Percentiles rank a stretch among this genome's conserved stretches.
These are phyloP conservation scores for Beta vulgaris DNA, from an alignment of 148 eudicot species.

Conservation along the genomic window DNA sequence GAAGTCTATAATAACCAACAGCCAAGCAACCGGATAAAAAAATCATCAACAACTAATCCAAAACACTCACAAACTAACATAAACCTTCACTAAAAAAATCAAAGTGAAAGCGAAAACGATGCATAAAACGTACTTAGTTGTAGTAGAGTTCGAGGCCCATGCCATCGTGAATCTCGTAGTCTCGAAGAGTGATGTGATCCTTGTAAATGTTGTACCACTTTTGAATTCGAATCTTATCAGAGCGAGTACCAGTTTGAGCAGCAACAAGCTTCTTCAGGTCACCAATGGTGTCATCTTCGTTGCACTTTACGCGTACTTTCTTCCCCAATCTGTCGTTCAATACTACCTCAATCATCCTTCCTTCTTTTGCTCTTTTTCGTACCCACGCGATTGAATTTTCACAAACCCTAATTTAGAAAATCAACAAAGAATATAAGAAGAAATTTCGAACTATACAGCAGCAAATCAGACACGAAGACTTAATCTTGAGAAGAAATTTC, in stretches of 20 bases:
- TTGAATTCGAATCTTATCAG: conserved; percentile 89
- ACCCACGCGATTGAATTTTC: neutral
- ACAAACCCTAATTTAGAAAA: conserved; percentile 4
- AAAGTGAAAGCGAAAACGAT: neutral
- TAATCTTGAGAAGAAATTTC: too few relatives aligned
- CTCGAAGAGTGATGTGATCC: conserved; percentile 83
- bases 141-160: conserved; percentile 99
- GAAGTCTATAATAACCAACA: too few relatives aligned
- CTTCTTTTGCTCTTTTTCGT: neutral
- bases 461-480: too few relatives aligned
- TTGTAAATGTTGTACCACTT: conserved; percentile 94
- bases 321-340: conserved; percentile 36
- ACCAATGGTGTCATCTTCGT: conserved; percentile 91
- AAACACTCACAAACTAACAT: neutral
- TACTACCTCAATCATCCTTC: conserved; percentile 36
- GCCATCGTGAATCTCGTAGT: conserved; percentile 96
- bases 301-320: conserved; percentile 93
- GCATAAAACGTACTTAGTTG: conserved; percentile 37
- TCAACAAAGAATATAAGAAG: too few relatives aligned
- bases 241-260: conserved; percentile 84
- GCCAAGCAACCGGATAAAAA: neutral
- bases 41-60: neutral
- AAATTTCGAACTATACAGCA: too few relatives aligned
- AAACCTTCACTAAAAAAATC: neutral
- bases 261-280: conserved; percentile 93